Evolutionary conservation across 306 rosid genomes (phyloP), one percentile per base, ranked within the genome.

Genomic region (Cucurbita ficifolia): DNA sequence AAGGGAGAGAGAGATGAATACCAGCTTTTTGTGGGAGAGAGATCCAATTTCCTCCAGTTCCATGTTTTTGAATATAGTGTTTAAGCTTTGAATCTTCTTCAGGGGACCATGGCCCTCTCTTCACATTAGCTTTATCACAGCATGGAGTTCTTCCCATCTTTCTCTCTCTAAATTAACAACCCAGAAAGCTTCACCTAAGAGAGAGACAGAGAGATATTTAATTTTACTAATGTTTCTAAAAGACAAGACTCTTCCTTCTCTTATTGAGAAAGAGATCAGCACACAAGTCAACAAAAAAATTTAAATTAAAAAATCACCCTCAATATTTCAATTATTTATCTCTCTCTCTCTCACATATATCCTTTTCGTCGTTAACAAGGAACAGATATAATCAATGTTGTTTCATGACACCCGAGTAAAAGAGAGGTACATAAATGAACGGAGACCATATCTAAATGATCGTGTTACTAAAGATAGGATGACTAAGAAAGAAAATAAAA

Each of bases 51-150:
- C 94, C 96, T 6, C 97, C 98, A 42, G 97, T 93, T 68, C 98
- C 98, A 82, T 82, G 56, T 68, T 83, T 78, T 0, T 93, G 82
- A 73, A 93, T 88, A 51, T 81, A 90, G 11, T 90, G 86, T 60
- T 81, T 90, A 0, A 93, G 89, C 84, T 81, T 89, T 24, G 85
- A 83, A 83, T 93, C 98, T 87, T 93, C 98, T 80, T 93, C 96
- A 12, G 94, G 97, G 39, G 98, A 88, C 98, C 98, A 93, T 74
- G 98, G 98, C 6, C 98, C 98, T 78, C 72, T 93, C 90, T 93
- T 93, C 55, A 93, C 98, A 79, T 85, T 88, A 36, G 88, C 87
- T 84, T 93, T 93, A 78, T 93, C 98, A 79, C 98, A 93, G 45
- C 98, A 93, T 62, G 98, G 98, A 84, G 97, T 90, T 74, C 98